Percentiles rank a stretch among this genome's conserved stretches.
These are phyloP conservation scores for Plasmodium falciparum DNA, from an alignment of 169 alveolate genomes.

Conservation along the genomic window DNA sequence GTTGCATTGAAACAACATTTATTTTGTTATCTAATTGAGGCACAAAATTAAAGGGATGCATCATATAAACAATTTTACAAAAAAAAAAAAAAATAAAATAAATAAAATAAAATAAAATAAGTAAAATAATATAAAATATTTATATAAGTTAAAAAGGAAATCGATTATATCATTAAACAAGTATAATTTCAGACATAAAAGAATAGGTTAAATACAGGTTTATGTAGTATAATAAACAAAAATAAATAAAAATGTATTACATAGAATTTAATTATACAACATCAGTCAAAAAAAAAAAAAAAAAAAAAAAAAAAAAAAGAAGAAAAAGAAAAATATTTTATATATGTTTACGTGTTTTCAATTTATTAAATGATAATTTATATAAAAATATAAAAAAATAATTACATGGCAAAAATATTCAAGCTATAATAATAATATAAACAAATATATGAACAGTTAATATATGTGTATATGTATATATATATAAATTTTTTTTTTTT, in stretches of 20 bases:
- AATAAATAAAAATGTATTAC: background rate
- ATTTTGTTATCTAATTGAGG: conserved; percentile 67
- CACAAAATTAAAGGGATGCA: conserved; percentile 60
- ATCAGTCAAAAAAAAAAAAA: conserved; percentile 21
- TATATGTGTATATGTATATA: conserved; percentile 11
- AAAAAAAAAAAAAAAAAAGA: conserved; percentile 8
- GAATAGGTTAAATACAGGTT: too few relatives aligned
- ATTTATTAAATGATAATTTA: too few relatives aligned
- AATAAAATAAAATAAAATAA: background rate
- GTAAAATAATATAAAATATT: background rate
- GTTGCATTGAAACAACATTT: conserved; percentile 53
- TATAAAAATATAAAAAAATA: too few relatives aligned
- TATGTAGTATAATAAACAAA: conserved; percentile 14
- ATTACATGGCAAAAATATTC: too few relatives aligned
- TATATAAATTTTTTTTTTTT: conserved; percentile 4
- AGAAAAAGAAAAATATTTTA: background rate
- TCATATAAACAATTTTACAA: background rate
- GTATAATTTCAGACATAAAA: background rate
- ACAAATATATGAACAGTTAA: background rate
- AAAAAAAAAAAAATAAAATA: background rate
- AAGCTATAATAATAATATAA: too few relatives aligned
- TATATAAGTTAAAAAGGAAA: background rate
- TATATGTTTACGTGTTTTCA: too few relatives aligned
- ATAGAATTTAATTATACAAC: conserved; percentile 2
- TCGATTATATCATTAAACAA: background rate